Conservation (phyloP, 2,329 filamentous ascomycete genomes). For the Neopestalotiopsis sp. region DNA sequence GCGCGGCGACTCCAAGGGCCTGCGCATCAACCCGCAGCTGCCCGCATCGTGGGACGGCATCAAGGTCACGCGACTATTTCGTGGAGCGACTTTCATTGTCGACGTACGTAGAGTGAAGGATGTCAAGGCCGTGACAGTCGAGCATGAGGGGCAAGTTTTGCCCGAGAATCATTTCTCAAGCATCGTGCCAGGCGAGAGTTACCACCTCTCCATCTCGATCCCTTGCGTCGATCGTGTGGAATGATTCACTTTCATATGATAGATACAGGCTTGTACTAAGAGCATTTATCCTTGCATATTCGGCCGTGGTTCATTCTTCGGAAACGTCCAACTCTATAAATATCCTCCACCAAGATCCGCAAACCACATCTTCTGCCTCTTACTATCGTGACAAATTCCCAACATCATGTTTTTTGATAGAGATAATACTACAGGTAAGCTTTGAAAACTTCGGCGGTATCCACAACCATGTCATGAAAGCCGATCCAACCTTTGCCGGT, state of each 20-base stretch:
- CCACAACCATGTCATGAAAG: slow-evolving; percentile 24
- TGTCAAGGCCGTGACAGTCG: slow-evolving; percentile 46
- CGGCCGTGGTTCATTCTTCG: too few relatives aligned
- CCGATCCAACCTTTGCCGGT: slow-evolving; percentile 24
- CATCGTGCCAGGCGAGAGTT: slow-evolving; percentile 48
- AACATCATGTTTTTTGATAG: too few relatives aligned
- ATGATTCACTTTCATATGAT: background rate
- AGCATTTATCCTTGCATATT: too few relatives aligned
- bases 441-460: slow-evolving; percentile 24
- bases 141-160: slow-evolving; percentile 41
- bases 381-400: background rate
- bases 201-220: slow-evolving; percentile 46
- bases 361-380: too few relatives aligned
- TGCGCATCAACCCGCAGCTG: slow-evolving; percentile 54
- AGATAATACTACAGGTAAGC: slow-evolving; percentile 16
- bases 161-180: slow-evolving; percentile 45
- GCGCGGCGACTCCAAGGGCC: slow-evolving; percentile 51
- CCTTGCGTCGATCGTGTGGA: slow-evolving; percentile 20
- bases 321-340: too few relatives aligned
- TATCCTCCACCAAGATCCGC: too few relatives aligned
- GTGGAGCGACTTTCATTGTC: slow-evolving; percentile 54
- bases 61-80: slow-evolving; percentile 52
- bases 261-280: too few relatives aligned
- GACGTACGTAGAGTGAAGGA: slow-evolving; percentile 45
- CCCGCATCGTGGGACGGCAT: slow-evolving; percentile 54